Evolutionary conservation across 2,329 filamentous ascomycete species (phyloP).

Genomic region (Phaeoacremonium minimum): DNA sequence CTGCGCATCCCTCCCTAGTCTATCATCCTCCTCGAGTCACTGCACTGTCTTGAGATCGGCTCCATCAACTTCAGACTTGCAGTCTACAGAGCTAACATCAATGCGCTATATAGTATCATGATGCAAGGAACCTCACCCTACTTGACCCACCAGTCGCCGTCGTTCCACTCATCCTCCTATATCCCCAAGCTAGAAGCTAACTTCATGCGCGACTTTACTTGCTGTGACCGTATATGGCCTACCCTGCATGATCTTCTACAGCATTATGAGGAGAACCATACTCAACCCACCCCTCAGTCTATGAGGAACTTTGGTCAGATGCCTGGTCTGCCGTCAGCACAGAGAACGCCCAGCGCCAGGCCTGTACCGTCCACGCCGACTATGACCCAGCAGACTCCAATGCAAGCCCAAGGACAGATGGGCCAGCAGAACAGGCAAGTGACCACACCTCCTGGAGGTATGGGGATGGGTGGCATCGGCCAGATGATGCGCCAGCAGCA

Average conservation of each 20-base stretch:
- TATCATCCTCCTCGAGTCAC: too few relatives aligned
- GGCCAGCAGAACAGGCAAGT: constrained; percentile 24
- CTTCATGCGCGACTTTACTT: constrained; percentile 96
- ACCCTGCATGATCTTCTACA: constrained; percentile 92
- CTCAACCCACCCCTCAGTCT: constrained; percentile 47
- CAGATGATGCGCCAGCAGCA: constrained; percentile 42
- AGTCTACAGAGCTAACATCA: constrained; percentile 21
- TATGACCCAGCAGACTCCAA: constrained; percentile 1
- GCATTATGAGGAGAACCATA: constrained; percentile 95
- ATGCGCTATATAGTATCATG: constrained; percentile 63
- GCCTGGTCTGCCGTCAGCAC: constrained; percentile 3
- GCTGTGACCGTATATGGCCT: constrained; percentile 84
- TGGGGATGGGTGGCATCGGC: constrained; percentile 25
- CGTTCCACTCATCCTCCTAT: constrained; percentile 94
- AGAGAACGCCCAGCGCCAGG: constrained; percentile 7
- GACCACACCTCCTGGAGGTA: constrained; percentile 16
- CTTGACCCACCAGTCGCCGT: constrained; percentile 76
- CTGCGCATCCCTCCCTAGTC: too few relatives aligned
- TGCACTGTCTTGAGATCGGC: too few relatives aligned
- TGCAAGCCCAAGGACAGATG: constrained; percentile 14
- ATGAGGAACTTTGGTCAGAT: constrained; percentile 24
- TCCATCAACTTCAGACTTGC: too few relatives aligned
- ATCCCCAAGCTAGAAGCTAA: constrained; percentile 93
- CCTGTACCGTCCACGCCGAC: constrained; percentile 8
- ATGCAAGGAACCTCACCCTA: constrained; percentile 98